A percentile compares a stretch with the other conserved stretches of the same genome.
phyloP scores from a whole-genome alignment of 805 yeast genomes.

The Candida montana region DNA sequence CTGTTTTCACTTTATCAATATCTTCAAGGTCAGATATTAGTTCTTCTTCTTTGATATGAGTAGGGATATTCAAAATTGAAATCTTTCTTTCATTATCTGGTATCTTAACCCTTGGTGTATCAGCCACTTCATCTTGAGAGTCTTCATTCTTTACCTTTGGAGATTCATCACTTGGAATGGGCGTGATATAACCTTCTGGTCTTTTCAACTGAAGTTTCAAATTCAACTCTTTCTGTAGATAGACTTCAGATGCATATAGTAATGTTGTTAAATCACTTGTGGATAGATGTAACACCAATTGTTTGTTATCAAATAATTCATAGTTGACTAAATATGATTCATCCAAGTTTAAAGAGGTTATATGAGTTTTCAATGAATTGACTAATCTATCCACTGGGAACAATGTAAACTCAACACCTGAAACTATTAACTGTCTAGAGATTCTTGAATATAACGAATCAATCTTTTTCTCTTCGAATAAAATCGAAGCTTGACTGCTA shows the following conservation, averaged over 20 bases:
- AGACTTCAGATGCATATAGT: conserved; percentile 38
- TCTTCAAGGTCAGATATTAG: conserved; percentile 36
- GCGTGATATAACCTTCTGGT: conserved; percentile 42
- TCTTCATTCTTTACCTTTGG: not conserved
- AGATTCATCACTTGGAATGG: conserved; percentile 15
- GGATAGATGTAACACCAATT: conserved; percentile 46
- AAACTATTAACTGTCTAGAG: conserved; percentile 24
- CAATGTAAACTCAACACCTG: conserved; percentile 27
- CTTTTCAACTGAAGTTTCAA: conserved; percentile 31
- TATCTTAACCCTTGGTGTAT: conserved; percentile 1
- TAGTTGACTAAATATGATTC: conserved; percentile 35
- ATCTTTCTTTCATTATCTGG: conserved; percentile 42
- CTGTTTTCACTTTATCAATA: conserved; percentile 34
- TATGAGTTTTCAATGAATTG: conserved; percentile 39
- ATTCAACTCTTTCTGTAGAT: conserved; percentile 28
- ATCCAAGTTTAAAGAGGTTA: conserved; percentile 39
- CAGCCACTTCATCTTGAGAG: conserved; percentile 28
- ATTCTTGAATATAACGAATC: conserved; percentile 24
- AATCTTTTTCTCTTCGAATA: conserved; percentile 29
- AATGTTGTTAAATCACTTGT: conserved; percentile 51
- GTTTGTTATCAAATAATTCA: conserved; percentile 27
- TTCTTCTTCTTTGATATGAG: conserved; percentile 36
- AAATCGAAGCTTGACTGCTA: conserved; percentile 27
- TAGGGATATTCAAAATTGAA: conserved; percentile 41
- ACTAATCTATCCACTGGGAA: conserved; percentile 34